Percentiles rank a stretch among this genome's conserved stretches.
These are phyloP conservation scores for Eucalyptus pauciflora DNA, from an alignment of 345 rosid species.

Conservation along the genomic window DNA sequence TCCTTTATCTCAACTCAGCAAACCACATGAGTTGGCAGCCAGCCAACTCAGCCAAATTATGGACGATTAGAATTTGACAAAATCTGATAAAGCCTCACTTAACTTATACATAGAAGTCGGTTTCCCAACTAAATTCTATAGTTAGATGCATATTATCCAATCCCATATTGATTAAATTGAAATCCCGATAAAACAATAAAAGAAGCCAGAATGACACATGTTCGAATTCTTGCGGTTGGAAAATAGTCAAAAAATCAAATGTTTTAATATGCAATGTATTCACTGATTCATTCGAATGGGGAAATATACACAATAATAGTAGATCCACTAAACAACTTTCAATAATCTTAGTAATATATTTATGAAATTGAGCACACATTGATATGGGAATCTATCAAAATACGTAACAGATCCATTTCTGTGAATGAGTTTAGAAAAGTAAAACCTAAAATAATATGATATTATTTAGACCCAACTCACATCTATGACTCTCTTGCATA, in stretches of 20 bases:
- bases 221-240: accelerated
- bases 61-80: background rate
- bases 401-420: accelerated
- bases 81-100: background rate
- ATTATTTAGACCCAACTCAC: too few relatives aligned
- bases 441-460: too few relatives aligned
- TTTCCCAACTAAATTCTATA: background rate
- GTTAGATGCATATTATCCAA: background rate
- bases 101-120: background rate
- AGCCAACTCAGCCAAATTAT: background rate
- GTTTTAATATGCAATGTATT: background rate
- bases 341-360: background rate
- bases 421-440: background rate
- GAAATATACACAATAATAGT: background rate
- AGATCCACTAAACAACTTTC: background rate
- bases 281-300: accelerated
- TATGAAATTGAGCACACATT: background rate
- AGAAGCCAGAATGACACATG: background rate
- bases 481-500: accelerated
- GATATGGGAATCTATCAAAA: background rate
- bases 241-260: background rate
- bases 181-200: background rate
- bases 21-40: background rate
- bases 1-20: background rate
- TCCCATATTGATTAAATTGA: background rate